These are phyloP conservation scores for Dendrobium nobile DNA, from an alignment of 106 monocot genomes.

Conservation along the genomic window DNA sequence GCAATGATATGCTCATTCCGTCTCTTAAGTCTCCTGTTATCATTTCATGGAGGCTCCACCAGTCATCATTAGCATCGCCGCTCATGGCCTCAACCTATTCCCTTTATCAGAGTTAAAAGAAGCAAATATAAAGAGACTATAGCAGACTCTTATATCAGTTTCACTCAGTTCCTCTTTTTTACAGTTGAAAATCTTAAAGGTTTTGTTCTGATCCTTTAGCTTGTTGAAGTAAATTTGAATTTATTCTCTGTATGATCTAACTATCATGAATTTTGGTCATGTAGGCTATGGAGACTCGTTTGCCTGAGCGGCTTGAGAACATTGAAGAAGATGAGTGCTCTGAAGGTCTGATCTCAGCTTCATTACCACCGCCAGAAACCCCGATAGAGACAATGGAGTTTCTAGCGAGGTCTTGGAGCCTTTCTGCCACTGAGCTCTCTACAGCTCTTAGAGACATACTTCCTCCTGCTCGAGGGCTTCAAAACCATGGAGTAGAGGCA, in stretches of 20 bases:
- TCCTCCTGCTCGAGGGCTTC: neutral
- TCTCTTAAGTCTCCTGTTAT: neutral
- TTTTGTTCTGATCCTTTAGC: too few species aligned
- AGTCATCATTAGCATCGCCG: constrained; percentile 4
- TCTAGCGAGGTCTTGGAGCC: constrained; percentile 33
- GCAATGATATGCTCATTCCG: neutral
- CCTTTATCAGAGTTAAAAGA: neutral
- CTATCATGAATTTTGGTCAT: neutral
- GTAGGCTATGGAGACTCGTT: neutral
- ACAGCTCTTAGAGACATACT: constrained; percentile 6
- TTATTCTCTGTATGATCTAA: neutral
- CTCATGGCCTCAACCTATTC: neutral
- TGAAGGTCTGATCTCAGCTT: neutral
- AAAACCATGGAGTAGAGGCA: neutral
- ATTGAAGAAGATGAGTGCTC: constrained; percentile 27
- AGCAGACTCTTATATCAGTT: neutral
- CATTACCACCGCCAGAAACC: constrained; percentile 31
- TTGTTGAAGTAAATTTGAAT: too few species aligned
- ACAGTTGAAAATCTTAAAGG: neutral
- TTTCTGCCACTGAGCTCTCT: constrained; percentile 23
- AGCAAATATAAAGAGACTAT: neutral
- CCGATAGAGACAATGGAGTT: constrained; percentile 34
- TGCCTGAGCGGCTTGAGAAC: constrained; percentile 30
- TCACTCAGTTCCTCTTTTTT: neutral
- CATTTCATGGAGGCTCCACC: constrained; percentile 6